These are phyloP conservation scores for Mycosarcoma maydis DNA, from an alignment of 1,284 basidiomycete genomes.

Conservation along the genomic window DNA sequence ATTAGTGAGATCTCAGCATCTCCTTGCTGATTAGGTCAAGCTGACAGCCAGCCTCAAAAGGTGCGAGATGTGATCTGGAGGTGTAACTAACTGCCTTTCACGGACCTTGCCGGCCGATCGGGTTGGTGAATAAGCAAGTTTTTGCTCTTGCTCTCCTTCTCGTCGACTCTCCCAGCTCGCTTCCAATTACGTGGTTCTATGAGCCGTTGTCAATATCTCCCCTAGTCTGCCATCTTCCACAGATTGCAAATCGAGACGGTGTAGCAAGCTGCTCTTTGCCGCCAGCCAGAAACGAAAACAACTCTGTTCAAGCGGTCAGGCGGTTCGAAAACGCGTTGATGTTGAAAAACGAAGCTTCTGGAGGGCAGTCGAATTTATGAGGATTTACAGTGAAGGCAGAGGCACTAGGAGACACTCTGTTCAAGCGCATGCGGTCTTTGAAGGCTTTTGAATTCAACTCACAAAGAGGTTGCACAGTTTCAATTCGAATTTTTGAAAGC, in stretches of 20 bases:
- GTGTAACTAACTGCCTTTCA: conserved; percentile 13
- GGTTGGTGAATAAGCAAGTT: neutral
- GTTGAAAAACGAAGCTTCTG: neutral
- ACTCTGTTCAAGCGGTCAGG: conserved; percentile 27
- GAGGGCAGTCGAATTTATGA: conserved; percentile 25
- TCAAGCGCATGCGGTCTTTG: conserved; percentile 19
- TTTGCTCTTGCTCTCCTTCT: neutral
- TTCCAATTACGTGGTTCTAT: neutral
- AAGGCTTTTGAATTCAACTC: conserved; percentile 1
- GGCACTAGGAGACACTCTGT: conserved; percentile 7
- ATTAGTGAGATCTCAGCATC: no score
- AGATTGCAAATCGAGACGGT: neutral
- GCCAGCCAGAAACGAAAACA: neutral
- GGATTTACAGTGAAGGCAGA: conserved; percentile 17
- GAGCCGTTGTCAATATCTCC: neutral
- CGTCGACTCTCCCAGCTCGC: conserved; percentile 2
- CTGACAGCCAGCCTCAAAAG: no score
- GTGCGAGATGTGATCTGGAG: neutral
- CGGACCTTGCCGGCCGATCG: conserved; percentile 15
- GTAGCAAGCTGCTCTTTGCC: neutral
- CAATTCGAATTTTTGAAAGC: neutral
- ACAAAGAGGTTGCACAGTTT: no score
- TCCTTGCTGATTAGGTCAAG: no score
- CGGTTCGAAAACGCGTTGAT: neutral
- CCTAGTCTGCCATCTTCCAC: neutral